These are phyloP conservation scores for Aspergillus coremiiformis DNA, from an alignment of 495 filamentous ascomycete species.

Conservation along the genomic window DNA sequence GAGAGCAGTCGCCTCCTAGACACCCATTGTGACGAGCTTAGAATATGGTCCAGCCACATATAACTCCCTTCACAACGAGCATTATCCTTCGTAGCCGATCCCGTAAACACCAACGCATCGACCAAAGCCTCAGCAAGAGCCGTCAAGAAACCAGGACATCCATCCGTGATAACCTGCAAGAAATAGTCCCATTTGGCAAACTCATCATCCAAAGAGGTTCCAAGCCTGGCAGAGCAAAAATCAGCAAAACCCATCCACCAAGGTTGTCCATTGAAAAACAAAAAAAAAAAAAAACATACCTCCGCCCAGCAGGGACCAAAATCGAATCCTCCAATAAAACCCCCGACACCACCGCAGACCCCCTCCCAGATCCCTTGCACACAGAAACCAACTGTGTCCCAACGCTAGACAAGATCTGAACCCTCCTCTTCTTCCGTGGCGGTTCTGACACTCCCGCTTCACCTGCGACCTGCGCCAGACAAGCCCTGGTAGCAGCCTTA, in stretches of 20 bases:
- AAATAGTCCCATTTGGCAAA: constrained; percentile 32
- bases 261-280: neutral
- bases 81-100: constrained; percentile 13
- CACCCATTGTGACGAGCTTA: constrained; percentile 29
- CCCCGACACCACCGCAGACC: constrained; percentile 16
- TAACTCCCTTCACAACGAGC: constrained; percentile 26
- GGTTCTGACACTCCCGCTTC: constrained; percentile 11
- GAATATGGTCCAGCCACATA: constrained; percentile 37
- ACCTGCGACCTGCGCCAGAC: constrained; percentile 14
- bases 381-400: constrained; percentile 24
- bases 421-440: constrained; percentile 28
- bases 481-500: constrained; percentile 12
- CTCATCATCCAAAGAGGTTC: constrained; percentile 21
- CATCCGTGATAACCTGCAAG: constrained; percentile 27
- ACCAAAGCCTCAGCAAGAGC: constrained; percentile 32
- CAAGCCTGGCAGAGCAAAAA: constrained; percentile 19
- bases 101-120: constrained; percentile 24
- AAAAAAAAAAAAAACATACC: constrained; percentile 21
- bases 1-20: constrained; percentile 22
- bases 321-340: constrained; percentile 24
- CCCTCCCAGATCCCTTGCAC: constrained; percentile 19
- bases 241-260: constrained; percentile 3
- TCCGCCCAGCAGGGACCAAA: constrained; percentile 23
- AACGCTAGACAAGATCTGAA: constrained; percentile 18
- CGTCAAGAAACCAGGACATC: constrained; percentile 24